Evolutionary conservation across 179 eudicot genomes (phyloP).

Genomic region (Silene noctiflora): DNA sequence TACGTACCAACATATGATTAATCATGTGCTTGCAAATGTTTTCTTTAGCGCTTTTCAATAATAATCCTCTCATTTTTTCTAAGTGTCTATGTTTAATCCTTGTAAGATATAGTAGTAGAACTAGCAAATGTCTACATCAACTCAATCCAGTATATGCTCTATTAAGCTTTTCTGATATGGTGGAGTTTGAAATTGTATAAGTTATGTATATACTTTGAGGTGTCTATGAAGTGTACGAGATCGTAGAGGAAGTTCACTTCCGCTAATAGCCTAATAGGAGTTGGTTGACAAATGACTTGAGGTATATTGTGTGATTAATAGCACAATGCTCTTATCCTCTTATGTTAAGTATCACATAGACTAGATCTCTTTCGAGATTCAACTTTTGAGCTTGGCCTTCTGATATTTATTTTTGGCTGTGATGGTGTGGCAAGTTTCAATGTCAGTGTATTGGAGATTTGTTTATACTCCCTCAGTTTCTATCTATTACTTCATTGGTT

Average conservation of each 20-base stretch:
- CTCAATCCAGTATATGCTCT: background rate
- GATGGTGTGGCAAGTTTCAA: background rate
- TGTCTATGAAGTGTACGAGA: background rate
- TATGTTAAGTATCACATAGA: background rate
- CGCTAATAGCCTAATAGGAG: background rate
- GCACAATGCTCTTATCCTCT: background rate
- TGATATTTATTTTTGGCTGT: background rate
- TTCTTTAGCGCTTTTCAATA: too few species aligned
- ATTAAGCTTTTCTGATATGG: background rate
- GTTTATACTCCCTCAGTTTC: background rate
- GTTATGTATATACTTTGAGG: background rate
- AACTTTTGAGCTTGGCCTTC: background rate
- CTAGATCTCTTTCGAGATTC: background rate
- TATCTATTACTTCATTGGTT: background rate
- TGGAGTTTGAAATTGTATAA: background rate
- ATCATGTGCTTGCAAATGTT: too few species aligned
- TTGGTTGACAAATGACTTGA: background rate
- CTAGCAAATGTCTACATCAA: too few species aligned
- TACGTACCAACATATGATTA: conserved; percentile 30
- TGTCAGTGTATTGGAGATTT: background rate
- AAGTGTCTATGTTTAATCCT: too few species aligned
- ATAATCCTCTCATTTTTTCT: too few species aligned
- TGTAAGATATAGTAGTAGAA: too few species aligned
- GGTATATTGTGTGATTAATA: too few species aligned
- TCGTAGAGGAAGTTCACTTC: background rate